Conservation (phyloP, 441 rosid species). For the Populus hybrid region DNA sequence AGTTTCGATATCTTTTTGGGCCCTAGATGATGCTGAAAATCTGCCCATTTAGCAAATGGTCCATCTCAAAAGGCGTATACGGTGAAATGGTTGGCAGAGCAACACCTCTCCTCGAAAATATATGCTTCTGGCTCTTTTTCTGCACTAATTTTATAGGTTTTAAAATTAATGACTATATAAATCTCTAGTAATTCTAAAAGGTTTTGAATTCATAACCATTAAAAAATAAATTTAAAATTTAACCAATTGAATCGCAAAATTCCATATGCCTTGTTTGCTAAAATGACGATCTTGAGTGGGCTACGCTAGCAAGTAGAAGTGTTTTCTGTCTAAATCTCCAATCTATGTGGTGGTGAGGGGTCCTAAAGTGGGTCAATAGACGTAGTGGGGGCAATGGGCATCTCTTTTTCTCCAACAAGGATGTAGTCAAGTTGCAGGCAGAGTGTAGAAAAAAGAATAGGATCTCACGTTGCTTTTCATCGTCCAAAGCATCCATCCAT, state of each 20-base stretch:
- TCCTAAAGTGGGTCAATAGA: constrained; percentile 11
- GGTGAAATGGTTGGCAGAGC: background rate
- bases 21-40: too few species aligned
- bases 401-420: constrained; percentile 22
- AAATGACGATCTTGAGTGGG: constrained; percentile 27
- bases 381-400: constrained; percentile 36
- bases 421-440: constrained; percentile 19
- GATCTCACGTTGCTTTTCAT: constrained; percentile 23
- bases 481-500: constrained; percentile 18
- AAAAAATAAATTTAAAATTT: too few species aligned
- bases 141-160: too few species aligned
- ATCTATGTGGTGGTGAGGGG: constrained; percentile 2
- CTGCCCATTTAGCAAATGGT: constrained; percentile 17
- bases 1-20: background rate
- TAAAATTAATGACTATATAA: too few species aligned
- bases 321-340: background rate
- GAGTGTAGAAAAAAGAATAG: constrained; percentile 5
- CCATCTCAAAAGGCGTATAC: background rate
- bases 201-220: too few species aligned
- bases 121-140: too few species aligned
- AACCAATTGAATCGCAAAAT: rapidly evolving
- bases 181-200: too few species aligned
- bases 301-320: constrained; percentile 4
- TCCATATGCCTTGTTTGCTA: constrained; percentile 15
- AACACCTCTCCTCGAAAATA: background rate